A percentile compares a stretch with the other conserved stretches of the same genome.
These are phyloP conservation scores for Pseudopediastrum boryanum DNA, from an alignment of 139 green algal species.

Conservation along the genomic window DNA sequence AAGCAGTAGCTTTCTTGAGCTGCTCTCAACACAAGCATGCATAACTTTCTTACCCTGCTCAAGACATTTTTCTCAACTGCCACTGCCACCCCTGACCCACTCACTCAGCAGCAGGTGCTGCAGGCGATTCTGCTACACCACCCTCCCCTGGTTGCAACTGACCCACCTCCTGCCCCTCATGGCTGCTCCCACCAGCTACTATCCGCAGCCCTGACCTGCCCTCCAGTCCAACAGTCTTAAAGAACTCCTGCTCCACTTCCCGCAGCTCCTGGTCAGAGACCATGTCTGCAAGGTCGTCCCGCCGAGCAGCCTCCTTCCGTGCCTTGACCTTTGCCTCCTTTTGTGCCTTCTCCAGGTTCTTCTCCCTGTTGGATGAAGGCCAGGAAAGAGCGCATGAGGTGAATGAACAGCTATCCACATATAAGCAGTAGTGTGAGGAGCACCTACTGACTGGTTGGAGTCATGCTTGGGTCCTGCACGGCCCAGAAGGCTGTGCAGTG, in stretches of 20 bases:
- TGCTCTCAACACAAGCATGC: no score
- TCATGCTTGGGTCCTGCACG: background rate
- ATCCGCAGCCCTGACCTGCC: conserved; percentile 1
- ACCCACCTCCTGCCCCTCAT: no score
- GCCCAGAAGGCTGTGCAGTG: background rate
- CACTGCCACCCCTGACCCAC: no score
- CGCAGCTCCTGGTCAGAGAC: conserved; percentile 71
- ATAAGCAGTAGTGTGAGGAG: background rate
- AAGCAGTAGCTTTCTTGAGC: no score
- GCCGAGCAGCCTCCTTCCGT: conserved; percentile 75
- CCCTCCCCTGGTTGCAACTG: no score
- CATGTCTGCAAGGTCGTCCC: conserved; percentile 61
- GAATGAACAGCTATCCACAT: background rate
- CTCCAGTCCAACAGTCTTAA: conserved; percentile 30
- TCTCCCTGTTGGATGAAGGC: conserved; percentile 67
- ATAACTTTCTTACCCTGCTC: no score
- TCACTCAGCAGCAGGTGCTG: no score
- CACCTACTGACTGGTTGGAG: background rate
- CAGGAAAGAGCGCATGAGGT: background rate
- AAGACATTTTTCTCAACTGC: no score
- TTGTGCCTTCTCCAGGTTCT: conserved; percentile 90
- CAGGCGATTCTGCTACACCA: no score
- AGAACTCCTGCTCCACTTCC: conserved; percentile 65
- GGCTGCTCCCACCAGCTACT: background rate
- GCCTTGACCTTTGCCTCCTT: conserved; percentile 85